phyloP scores from a whole-genome alignment of 1,139 yeast genomes.

The Saccharomycopsis crataegensis region DNA sequence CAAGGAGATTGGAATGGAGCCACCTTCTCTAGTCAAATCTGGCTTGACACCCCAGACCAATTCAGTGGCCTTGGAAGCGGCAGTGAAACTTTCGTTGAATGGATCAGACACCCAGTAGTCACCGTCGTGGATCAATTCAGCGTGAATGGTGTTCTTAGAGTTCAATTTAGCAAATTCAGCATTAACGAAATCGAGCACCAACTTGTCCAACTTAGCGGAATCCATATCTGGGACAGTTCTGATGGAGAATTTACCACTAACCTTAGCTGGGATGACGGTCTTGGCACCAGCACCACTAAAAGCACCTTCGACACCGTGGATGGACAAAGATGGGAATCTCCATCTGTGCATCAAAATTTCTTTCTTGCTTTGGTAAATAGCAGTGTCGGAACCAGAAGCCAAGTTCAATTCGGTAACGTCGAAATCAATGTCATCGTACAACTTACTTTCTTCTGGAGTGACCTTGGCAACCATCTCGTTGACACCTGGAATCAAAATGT shows the following conservation, averaged over 20 bases:
- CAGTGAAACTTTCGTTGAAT: conserved; percentile 83
- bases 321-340: conserved; percentile 93
- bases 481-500: conserved; percentile 80
- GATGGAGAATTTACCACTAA: conserved; percentile 88
- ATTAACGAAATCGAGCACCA: conserved; percentile 66
- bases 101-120: conserved; percentile 96
- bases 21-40: conserved; percentile 97
- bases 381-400: conserved; percentile 83
- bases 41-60: conserved; percentile 94
- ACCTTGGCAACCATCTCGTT: conserved; percentile 93
- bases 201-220: conserved; percentile 65
- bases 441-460: conserved; percentile 66
- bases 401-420: conserved; percentile 77
- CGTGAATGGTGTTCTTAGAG: conserved; percentile 68
- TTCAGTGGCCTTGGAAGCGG: conserved; percentile 91
- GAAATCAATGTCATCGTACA: conserved; percentile 83
- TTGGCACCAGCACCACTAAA: conserved; percentile 93
- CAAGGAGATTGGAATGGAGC: conserved; percentile 92
- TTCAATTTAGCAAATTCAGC: conserved; percentile 55
- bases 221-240: conserved; percentile 96
- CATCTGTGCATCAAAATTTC: conserved; percentile 94
- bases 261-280: conserved; percentile 96
- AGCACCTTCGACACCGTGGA: conserved; percentile 98
- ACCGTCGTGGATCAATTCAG: conserved; percentile 87
- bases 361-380: conserved; percentile 69